Evolutionary conservation across 2,329 filamentous ascomycete genomes (phyloP), one percentile per base, ranked within the genome.

Genomic region (Lachnum nothofagi): DNA sequence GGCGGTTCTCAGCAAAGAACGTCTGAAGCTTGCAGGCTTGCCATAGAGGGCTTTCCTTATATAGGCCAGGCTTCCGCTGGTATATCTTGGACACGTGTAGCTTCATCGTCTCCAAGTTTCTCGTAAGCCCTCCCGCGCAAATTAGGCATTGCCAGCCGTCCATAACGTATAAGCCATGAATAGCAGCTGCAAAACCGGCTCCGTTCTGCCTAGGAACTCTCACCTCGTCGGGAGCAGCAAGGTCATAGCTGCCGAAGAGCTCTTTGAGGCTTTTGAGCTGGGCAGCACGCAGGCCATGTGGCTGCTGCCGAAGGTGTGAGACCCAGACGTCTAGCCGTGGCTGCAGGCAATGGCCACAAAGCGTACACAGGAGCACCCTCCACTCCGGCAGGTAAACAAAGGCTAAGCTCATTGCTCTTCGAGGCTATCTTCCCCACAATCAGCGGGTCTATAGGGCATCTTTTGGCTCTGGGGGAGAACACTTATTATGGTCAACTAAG

Each of bases 291-390:
- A 46, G 27, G 43, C 43, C 6, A 20, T 46, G 43, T 10, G 43
- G 44, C 9, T 10, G 37, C 44, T 47, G 37, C 44, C 37, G 9
- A 3, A 47, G 44, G 44, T 47, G 37, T 24, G 9, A 16, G 1
- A 23, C 24, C 44, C 23, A 47, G 38, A 8, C 24, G 3, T 76
- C 27, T 73, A 71, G 2, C 67, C 69, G 8, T 63, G 66, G 38
- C 54, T 75, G 12, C 68, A 75, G 52, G 58, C 62, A 10, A 7
- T 8, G 12, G 7, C 25, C 25, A 29, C 25, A 29, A 6, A 12
- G 7, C 25, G 25, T 29, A 29, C 12, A 29, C 7, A 29, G 25
- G 7, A 29, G 25, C 7, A 29, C 25, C 12, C 12, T 6, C 25
- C 6, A 12, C 25, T 37, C 34, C n/a, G 34, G 34, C 34, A 8